A percentile compares a stretch with the other conserved stretches of the same genome.
Evolutionary conservation across 2,329 filamentous ascomycete genomes (phyloP).

Genomic region (Fusarium papillatum): DNA sequence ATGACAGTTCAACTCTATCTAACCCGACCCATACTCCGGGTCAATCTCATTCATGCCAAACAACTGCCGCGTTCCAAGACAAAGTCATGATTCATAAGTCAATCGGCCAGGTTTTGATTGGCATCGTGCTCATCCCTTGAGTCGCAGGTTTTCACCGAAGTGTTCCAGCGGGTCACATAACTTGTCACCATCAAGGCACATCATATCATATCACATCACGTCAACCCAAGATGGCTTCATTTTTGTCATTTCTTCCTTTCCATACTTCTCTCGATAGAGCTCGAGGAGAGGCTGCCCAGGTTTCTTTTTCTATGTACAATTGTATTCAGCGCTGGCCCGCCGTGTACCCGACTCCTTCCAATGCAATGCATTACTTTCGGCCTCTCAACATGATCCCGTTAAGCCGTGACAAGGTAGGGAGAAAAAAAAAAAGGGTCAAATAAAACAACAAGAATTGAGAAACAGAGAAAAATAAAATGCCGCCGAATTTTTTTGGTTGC

Average conservation of each 20-base stretch:
- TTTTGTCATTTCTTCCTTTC: constrained; percentile 29
- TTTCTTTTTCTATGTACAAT: constrained; percentile 44
- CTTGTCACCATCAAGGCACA: not conserved
- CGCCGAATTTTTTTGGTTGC: constrained; percentile 26
- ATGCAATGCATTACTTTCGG: constrained; percentile 46
- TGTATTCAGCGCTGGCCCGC: constrained; percentile 44
- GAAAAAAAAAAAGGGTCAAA: constrained; percentile 11
- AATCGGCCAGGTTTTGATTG: not conserved
- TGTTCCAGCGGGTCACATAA: not conserved
- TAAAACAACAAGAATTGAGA: constrained; percentile 12
- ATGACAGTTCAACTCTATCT: not conserved
- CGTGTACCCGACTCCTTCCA: constrained; percentile 45
- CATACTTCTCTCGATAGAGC: constrained; percentile 23
- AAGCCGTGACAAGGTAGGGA: constrained; percentile 12
- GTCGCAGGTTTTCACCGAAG: not conserved
- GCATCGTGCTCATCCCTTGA: constrained; percentile 24
- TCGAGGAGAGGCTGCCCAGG: constrained; percentile 34
- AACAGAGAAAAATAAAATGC: constrained; percentile 29
- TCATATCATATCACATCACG: not conserved
- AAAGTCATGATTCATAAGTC: constrained; percentile 6
- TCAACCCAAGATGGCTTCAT: constrained; percentile 3
- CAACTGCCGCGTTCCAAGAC: constrained; percentile 2
- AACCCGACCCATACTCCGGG: not conserved
- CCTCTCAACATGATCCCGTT: constrained; percentile 34
- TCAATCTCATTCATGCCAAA: not conserved